Evolutionary conservation across 257 asterid genomes (phyloP).

Genomic region (Ilex asprella): DNA sequence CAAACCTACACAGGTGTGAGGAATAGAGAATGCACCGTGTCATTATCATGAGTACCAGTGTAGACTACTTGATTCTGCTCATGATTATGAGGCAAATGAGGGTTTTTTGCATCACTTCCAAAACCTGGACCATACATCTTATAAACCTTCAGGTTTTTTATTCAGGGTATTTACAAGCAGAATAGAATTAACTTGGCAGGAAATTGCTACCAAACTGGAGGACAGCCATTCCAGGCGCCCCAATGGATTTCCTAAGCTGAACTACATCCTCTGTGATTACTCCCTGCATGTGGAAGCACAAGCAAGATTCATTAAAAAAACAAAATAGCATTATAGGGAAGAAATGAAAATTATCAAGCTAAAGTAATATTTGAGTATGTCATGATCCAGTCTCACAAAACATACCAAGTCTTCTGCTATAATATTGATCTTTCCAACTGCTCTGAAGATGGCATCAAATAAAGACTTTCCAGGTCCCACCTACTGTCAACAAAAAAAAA

Average conservation of each 20-base stretch:
- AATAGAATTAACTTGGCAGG: constrained; percentile 14
- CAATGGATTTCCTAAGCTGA: constrained; percentile 77
- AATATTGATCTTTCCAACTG: constrained; percentile 82
- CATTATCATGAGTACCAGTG: constrained; percentile 98
- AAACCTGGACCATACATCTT: constrained; percentile 45
- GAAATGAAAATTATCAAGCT: background rate
- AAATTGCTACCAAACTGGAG: constrained; percentile 80
- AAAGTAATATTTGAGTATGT: background rate
- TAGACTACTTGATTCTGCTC: constrained; percentile 94
- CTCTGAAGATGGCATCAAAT: constrained; percentile 66
- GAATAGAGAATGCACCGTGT: constrained; percentile 49
- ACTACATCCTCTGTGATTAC: constrained; percentile 93
- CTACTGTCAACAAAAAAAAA: constrained; percentile 44
- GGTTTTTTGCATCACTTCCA: constrained; percentile 96
- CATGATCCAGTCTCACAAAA: background rate
- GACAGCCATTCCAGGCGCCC: constrained; percentile 99
- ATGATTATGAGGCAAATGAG: constrained; percentile 94
- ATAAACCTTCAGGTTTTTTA: constrained; percentile 1
- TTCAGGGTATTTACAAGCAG: constrained; percentile 14
- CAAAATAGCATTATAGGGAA: constrained; percentile 1
- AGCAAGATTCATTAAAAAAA: background rate
- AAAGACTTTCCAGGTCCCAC: constrained; percentile 89
- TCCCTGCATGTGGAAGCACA: constrained; percentile 42
- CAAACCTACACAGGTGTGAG: background rate
- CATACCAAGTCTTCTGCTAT: constrained; percentile 97